Conservation (phyloP, 176 grass and related monocot genomes). For the Thalia dealbata region DNA sequence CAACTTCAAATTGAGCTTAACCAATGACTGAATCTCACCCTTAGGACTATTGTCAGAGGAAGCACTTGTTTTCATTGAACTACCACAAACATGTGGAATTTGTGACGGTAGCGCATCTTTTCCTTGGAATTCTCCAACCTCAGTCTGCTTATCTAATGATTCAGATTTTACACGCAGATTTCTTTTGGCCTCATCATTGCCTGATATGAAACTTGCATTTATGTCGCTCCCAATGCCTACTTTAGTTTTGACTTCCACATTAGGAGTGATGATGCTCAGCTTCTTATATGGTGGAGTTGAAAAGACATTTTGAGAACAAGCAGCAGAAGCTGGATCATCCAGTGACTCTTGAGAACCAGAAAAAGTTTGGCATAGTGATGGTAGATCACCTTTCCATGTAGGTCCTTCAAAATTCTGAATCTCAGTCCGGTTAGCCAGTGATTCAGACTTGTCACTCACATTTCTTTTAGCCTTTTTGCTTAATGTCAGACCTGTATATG, state of each 20-base stretch:
- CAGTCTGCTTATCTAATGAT: conserved; percentile 7
- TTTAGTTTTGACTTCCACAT: not conserved
- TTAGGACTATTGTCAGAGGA: conserved; percentile 33
- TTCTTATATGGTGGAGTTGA: not conserved
- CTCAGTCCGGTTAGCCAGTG: not conserved
- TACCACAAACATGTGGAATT: conserved; percentile 16
- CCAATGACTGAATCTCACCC: conserved; percentile 45
- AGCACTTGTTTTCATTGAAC: conserved; percentile 22
- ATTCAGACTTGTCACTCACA: not conserved
- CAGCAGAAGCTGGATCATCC: not conserved
- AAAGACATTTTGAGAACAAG: not conserved
- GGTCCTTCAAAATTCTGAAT: not conserved
- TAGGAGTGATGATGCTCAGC: not conserved
- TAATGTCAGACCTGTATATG: not conserved
- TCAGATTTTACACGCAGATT: conserved; percentile 5
- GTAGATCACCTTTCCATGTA: not conserved
- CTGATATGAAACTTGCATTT: not conserved
- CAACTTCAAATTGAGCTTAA: conserved; percentile 41
- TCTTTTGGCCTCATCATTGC: not conserved
- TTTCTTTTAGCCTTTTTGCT: not conserved
- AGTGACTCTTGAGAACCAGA: not conserved
- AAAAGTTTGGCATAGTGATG: not conserved
- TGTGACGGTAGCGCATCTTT: no score
- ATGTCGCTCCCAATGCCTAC: not conserved
- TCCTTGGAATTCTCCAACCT: no score